Evolutionary conservation across 2,329 filamentous ascomycete species (phyloP), one percentile per base, ranked within the genome.

Genomic region (Sclerotinia trifoliorum): DNA sequence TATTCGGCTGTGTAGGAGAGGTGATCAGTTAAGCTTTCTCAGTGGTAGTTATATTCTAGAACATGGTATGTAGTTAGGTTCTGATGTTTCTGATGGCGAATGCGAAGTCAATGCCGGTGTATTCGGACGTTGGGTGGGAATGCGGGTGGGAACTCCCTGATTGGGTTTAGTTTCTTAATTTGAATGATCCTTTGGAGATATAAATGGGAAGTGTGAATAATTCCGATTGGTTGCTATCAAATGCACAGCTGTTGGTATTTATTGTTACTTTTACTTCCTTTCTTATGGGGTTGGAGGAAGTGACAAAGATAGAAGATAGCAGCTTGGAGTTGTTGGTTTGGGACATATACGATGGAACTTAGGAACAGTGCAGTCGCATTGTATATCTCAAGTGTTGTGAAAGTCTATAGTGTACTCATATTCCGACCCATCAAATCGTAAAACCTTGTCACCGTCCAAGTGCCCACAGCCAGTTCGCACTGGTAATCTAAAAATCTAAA

Each of bases 401-500:
- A 51, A 26, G 46, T 51, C 32, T 39, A 39, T 7, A 13, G n/a
- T 19, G 15, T 19, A 46, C 46, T 17, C 29, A 51, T 42, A 26
- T 39, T 15, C 8, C 15, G 1, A 21, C 4, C 32, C 13, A 13
- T 39, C 60, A 55, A 32, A 56, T 44, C 21, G 13, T 58, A 26
- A 49, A 32, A 6, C 24, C 39, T 13, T 35, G 7, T 35, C 42
- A 26, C 39, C 21, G 39, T 57, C 19, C 21, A 65, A 39, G n/a
- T 58, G n/a, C 13, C 63, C 63, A 21, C 8, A 21, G 52, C 52
- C 52, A 57, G 52, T 48, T 65, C 52, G 63, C 52, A 65, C 39
- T 26, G 26, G 52, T 24, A 65, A 48, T 58, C 21, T 65, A 48
- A 21, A 11, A 63, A 58, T 56, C 51, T 65, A 65, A 58, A 65